Evolutionary conservation across 345 rosid species (phyloP).

Genomic region (Euphorbia pulcherrima): DNA sequence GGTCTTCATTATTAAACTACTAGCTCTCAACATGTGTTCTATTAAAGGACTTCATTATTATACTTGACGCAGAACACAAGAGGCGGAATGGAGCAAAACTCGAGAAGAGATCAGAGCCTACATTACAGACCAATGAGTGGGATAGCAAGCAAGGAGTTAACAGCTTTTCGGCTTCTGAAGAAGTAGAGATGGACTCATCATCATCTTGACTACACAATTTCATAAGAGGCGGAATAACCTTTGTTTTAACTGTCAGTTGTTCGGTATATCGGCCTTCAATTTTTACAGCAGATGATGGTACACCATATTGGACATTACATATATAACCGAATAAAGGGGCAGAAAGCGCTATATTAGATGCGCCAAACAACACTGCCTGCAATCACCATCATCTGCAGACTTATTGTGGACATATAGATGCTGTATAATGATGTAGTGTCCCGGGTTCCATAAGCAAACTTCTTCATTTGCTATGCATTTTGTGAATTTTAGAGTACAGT

Average conservation of each 20-base stretch:
- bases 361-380: not conserved
- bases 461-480: no score
- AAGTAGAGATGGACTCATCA: conserved; percentile 44
- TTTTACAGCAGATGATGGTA: conserved; percentile 32
- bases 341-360: conserved; percentile 18
- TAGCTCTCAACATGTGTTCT: not conserved
- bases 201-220: conserved; percentile 28
- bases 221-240: conserved; percentile 21
- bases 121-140: conserved; percentile 37
- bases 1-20: not conserved
- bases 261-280: conserved; percentile 23
- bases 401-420: not conserved
- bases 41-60: not conserved
- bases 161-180: conserved; percentile 46
- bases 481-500: no score
- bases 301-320: conserved; percentile 18
- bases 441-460: not conserved
- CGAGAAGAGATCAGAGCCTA: conserved; percentile 36
- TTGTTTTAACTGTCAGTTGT: conserved; percentile 14
- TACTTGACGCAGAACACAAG: conserved; percentile 54
- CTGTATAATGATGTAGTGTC: not conserved
- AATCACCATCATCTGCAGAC: conserved; percentile 11
- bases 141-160: conserved; percentile 38
- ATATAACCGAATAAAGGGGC: conserved; percentile 21
- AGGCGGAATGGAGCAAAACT: conserved; percentile 47